Base-by-base conservation (phyloP, 148 eudicot genomes). In the Camellia lanceoleosa region DNA sequence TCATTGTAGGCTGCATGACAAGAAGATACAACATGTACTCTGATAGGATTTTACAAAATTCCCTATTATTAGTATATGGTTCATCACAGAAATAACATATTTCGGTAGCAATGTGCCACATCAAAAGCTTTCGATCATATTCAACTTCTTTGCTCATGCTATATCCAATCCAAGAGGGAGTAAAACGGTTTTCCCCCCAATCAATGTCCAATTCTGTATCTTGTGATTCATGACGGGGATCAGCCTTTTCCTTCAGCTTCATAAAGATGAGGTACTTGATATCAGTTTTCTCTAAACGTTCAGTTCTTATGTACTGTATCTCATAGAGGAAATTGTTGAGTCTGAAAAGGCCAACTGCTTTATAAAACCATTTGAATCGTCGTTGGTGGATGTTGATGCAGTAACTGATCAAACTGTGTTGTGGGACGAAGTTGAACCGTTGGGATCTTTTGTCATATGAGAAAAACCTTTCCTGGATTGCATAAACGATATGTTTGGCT, bases 41-140 rank as follows among this genome's bases (percentile, higher is more conserved):
- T 14, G 76, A 73, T 20, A 73, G 16, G 11, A 30, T 47, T 20
- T 30, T 73, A 56, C 19, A 23, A 56, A 38, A 55, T 41, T 73
- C 20, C 12, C 76, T 19, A 38, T 71, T 46, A 11, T 11, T 5
- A 70, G 30, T 13, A 5, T 19, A 0, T 5, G 19, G 3, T 38
- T 14, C 5, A 3, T 10, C 16, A 43, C 23, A 1, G 73, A 70
- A 70, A 70, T 47, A 70, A 13, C 73, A 70, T 18, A 70, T 14
- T 2, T 70, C 73, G n/a, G 73, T 70, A 74, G 77, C 77, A 59
- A 74, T 18, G 23, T 74, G 77, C 77, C 77, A 74, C 46, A 74
- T 47, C 14, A 74, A 58, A 74, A 74, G 23, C 23, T 49, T 74
- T 14, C 38, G 65, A 42, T 74, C 65, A 42, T 59, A 74, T 58